A percentile compares a stretch with the other conserved stretches of the same genome.
phyloP scores from a whole-genome alignment of 129 eudicot species.

The Centaurea solstitialis region DNA sequence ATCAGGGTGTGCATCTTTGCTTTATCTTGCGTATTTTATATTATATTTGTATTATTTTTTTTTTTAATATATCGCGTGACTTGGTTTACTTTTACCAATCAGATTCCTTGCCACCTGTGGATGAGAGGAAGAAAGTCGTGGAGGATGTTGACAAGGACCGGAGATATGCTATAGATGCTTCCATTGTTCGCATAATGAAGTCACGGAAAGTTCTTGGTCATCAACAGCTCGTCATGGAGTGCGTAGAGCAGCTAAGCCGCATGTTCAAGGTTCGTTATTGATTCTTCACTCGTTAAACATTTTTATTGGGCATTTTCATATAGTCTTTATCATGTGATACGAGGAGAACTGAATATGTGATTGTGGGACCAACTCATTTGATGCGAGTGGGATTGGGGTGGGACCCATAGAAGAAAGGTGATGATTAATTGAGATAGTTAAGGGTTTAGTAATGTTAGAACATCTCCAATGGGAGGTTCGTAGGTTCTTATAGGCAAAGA shows the following conservation, averaged over 20 bases:
- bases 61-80: not conserved
- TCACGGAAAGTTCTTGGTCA: constrained; percentile 63
- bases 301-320: not conserved
- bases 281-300: not conserved
- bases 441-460: too few species aligned
- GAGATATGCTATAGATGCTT: constrained; percentile 83
- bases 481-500: too few species aligned
- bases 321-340: not conserved
- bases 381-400: not conserved
- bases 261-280: constrained; percentile 70
- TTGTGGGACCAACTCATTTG: not conserved
- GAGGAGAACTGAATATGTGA: not conserved
- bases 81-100: not conserved
- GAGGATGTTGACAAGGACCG: constrained; percentile 94
- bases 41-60: not conserved
- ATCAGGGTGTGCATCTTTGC: constrained; percentile 52
- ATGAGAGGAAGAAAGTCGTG: constrained; percentile 78
- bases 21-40: not conserved
- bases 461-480: too few species aligned
- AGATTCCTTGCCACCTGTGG: constrained; percentile 90
- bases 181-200: constrained; percentile 93
- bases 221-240: constrained; percentile 74
- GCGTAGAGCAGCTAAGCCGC: constrained; percentile 72
- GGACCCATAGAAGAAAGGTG: not conserved
- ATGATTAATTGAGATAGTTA: not conserved